A percentile compares a stretch with the other conserved stretches of the same genome.
Conservation (phyloP, 2,329 filamentous ascomycete species). For the Ophiocordyceps camponoti-leonardi region DNA sequence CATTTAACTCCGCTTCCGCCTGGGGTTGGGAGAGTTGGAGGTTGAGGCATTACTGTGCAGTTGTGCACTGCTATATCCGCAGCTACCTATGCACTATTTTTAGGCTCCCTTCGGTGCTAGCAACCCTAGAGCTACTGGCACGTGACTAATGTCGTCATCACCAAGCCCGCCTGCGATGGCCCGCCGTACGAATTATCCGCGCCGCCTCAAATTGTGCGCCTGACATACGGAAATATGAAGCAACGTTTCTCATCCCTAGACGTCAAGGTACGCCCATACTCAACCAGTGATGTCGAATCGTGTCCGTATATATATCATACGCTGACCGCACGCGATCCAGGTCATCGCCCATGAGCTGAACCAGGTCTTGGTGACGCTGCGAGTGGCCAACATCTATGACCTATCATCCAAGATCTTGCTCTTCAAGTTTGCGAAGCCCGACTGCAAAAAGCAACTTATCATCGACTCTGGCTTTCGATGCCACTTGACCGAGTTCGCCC, state of each 20-base stretch:
- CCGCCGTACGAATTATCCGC: not conserved
- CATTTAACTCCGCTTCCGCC: not conserved
- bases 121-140: not conserved
- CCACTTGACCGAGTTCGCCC: constrained; percentile 80
- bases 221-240: constrained; percentile 39
- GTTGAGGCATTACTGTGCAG: too few species aligned
- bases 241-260: constrained; percentile 67
- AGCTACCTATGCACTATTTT: not conserved
- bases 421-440: constrained; percentile 84
- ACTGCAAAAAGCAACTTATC: constrained; percentile 74
- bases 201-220: not conserved
- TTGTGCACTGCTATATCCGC: too few species aligned
- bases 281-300: not conserved
- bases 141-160: not conserved
- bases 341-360: constrained; percentile 91
- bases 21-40: not conserved
- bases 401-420: constrained; percentile 90
- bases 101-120: not conserved
- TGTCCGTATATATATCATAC: not conserved
- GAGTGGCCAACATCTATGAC: constrained; percentile 89
- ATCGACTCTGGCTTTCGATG: constrained; percentile 93
- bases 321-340: constrained; percentile 23
- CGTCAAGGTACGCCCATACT: constrained; percentile 41
- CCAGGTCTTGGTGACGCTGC: constrained; percentile 54
- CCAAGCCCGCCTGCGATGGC: not conserved